These are phyloP conservation scores for Trichoderma atrobrunneum DNA, from an alignment of 2,329 filamentous ascomycete genomes.

Conservation along the genomic window DNA sequence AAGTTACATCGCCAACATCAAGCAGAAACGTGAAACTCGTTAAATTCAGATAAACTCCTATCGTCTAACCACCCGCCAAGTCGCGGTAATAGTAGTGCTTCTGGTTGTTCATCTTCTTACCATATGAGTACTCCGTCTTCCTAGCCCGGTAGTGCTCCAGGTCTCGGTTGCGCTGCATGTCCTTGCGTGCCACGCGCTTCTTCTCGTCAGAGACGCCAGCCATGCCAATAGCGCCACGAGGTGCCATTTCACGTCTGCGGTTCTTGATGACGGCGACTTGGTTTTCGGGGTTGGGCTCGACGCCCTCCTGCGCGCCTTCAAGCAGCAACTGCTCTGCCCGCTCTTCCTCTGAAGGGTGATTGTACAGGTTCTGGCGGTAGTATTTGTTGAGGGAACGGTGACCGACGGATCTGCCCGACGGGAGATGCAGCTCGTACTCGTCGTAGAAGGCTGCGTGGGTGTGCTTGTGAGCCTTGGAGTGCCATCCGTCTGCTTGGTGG, in stretches of 20 bases:
- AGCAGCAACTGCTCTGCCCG: conserved; percentile 66
- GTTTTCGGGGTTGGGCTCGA: conserved; percentile 34
- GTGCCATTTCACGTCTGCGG: conserved; percentile 56
- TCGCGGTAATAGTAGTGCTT: conserved; percentile 56
- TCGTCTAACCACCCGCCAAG: conserved; percentile 42
- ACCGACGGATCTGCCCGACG: conserved; percentile 82
- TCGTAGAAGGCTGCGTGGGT: conserved; percentile 79
- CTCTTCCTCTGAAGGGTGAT: conserved; percentile 76
- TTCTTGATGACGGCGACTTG: conserved; percentile 35
- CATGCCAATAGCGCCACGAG: conserved; percentile 74
- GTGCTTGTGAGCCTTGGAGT: conserved; percentile 77
- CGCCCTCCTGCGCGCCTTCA: conserved; percentile 42
- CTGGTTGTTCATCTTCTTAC: conserved; percentile 74
- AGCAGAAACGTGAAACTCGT: not conserved
- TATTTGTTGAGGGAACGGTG: conserved; percentile 86
- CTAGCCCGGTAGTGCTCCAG: conserved; percentile 60
- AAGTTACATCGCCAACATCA: not conserved
- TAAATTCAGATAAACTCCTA: not conserved
- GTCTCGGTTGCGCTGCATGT: conserved; percentile 68
- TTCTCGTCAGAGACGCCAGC: conserved; percentile 71
- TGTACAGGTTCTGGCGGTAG: conserved; percentile 88
- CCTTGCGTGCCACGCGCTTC: conserved; percentile 63
- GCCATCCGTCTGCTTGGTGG: conserved; percentile 72
- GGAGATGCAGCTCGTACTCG: conserved; percentile 90
- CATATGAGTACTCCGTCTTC: conserved; percentile 66